Percentiles rank a stretch among this genome's conserved stretches.
These are phyloP conservation scores for Arthrocladium fulminans DNA, from an alignment of 2,329 filamentous ascomycete species.

Conservation along the genomic window DNA sequence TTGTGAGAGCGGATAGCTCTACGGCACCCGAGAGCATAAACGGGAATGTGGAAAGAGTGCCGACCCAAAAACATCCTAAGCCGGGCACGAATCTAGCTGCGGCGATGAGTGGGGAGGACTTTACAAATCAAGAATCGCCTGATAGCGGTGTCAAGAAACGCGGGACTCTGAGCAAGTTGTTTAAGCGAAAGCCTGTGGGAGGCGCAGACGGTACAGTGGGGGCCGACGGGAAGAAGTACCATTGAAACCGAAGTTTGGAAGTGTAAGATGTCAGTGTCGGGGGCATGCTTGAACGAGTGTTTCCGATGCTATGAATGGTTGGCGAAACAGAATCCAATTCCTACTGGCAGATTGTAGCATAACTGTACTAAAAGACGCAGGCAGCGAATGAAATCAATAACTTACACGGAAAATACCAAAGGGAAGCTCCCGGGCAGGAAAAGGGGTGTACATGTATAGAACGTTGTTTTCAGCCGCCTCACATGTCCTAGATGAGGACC, in stretches of 20 bases:
- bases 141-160: neutral
- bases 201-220: neutral
- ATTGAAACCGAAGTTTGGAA: no score
- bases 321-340: no score
- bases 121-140: neutral
- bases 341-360: no score
- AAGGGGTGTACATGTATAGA: slow-evolving; percentile 1
- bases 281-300: no score
- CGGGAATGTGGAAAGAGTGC: slow-evolving; percentile 2
- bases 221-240: slow-evolving; percentile 5
- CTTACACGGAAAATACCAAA: neutral
- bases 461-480: neutral
- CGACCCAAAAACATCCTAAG: neutral
- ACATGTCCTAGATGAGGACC: neutral
- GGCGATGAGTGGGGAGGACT: neutral
- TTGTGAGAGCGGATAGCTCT: neutral
- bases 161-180: slow-evolving; percentile 2
- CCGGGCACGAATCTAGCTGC: slow-evolving; percentile 2
- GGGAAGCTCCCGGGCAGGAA: neutral
- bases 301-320: no score
- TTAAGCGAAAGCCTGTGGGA: slow-evolving; percentile 6
- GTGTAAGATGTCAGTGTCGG: no score
- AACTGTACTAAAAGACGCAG: no score
- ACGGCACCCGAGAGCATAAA: neutral
- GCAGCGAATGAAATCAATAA: neutral